Percentiles rank a stretch among this genome's conserved stretches.
phyloP scores from a whole-genome alignment of 345 rosid genomes.

The Carallia pectinifolia region DNA sequence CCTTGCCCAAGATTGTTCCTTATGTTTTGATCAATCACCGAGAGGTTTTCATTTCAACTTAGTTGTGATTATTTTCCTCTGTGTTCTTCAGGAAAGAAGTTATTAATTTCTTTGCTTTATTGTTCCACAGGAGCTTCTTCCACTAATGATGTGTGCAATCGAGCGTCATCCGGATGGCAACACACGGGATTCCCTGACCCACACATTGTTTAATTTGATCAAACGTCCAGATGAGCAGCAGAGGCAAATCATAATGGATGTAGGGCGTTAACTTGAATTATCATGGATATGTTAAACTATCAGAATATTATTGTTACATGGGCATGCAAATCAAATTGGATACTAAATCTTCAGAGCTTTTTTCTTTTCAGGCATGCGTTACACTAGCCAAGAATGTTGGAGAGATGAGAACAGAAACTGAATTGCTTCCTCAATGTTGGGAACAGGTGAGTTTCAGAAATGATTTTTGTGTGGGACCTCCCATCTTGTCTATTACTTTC shows the following conservation, averaged over 20 bases:
- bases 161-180: constrained; percentile 87
- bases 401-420: constrained; percentile 96
- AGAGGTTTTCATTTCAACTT: constrained; percentile 55
- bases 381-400: constrained; percentile 93
- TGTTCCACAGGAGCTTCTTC: constrained; percentile 77
- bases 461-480: constrained; percentile 22
- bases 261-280: constrained; percentile 33
- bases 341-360: constrained; percentile 19
- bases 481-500: constrained; percentile 15
- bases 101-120: constrained; percentile 16
- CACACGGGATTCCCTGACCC: constrained; percentile 89
- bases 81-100: constrained; percentile 8
- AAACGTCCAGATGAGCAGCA: constrained; percentile 98
- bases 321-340: constrained; percentile 20
- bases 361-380: constrained; percentile 81
- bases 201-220: constrained; percentile 87
- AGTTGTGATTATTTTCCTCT: constrained; percentile 1
- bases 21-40: constrained; percentile 96
- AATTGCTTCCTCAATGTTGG: constrained; percentile 98
- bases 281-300: constrained; percentile 19
- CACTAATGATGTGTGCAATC: constrained; percentile 97
- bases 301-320: constrained; percentile 9
- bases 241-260: constrained; percentile 93
- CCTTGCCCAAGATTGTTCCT: constrained; percentile 96
- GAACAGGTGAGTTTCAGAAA: constrained; percentile 69